Percentiles rank a stretch among this genome's conserved stretches.
These are phyloP conservation scores for Apiotrichum montevideense DNA, from an alignment of 1,284 basidiomycete genomes.

Conservation along the genomic window DNA sequence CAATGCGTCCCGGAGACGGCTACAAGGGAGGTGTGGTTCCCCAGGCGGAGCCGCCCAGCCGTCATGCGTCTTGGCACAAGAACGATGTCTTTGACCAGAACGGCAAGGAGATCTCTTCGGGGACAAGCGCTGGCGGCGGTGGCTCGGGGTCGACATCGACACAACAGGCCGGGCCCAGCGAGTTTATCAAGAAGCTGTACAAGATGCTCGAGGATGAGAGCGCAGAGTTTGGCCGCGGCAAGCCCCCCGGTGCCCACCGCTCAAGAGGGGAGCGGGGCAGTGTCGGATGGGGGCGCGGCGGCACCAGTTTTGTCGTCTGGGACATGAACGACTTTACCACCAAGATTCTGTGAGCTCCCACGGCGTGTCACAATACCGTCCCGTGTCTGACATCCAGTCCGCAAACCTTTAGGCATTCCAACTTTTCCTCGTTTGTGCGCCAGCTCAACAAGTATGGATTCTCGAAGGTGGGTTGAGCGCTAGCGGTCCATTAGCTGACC, in stretches of 20 bases:
- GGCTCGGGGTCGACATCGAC: background rate
- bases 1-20: background rate
- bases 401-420: constrained; percentile 93
- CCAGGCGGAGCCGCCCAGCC: background rate
- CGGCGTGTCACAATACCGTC: background rate
- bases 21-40: background rate
- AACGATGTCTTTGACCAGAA: constrained; percentile 2
- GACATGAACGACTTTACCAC: constrained; percentile 98
- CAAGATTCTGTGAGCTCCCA: constrained; percentile 58
- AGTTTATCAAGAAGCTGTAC: constrained; percentile 95
- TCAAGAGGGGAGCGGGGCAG: constrained; percentile 30
- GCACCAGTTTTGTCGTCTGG: constrained; percentile 92
- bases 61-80: background rate
- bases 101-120: constrained; percentile 1
- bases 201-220: constrained; percentile 54
- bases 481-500: background rate
- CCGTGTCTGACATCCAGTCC: constrained; percentile 48
- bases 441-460: constrained; percentile 99
- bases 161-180: constrained; percentile 47
- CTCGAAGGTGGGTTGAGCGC: constrained; percentile 64
- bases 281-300: constrained; percentile 76
- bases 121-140: background rate
- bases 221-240: constrained; percentile 32
- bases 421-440: constrained; percentile 88
- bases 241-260: constrained; percentile 25